Base-by-base conservation (phyloP, 192 early-diverging fungal genomes). In the Backusella tarrabulga region DNA sequence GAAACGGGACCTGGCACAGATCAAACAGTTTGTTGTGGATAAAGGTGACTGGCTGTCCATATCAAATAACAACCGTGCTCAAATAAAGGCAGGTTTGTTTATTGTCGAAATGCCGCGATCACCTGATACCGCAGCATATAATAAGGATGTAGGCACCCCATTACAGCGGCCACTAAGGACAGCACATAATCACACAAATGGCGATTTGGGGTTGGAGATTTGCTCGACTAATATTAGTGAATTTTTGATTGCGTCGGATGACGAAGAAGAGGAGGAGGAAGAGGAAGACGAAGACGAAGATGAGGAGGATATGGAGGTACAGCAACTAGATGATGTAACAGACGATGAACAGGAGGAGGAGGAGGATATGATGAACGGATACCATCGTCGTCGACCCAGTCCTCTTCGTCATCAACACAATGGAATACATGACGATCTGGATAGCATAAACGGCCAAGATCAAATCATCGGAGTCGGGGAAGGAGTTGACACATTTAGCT, bases 41-140 rank as follows among this genome's bases (percentile, higher is more conserved):
- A 80, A 80, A n/a, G 79, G 79, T 1, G 69, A 76, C 42, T 80
- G 79, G 79, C 21, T 71, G 2, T 23, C 23, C 4, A 40, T 41
- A 14, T 26, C 34, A 40, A 56, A 66, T 1, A 60, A 74, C 14
- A 41, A 40, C 15, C 38, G 73, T 23, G 34, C 56, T 23, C 34
- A 74, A 29, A 63, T 77, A 34, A 77, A 77, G 69, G 76, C 46
- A 17, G 79, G 75, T 11, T 67, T 80, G 54, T 80, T 80, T 68
- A 72, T 80, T 34, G 70, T 72, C 26, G 70, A 67, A 34, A 80
- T 80, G 75, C 74, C 79, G 46, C 56, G 56, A 19, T 74, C 46
- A 74, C 19, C 54, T 15, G 41, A 66, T n/a, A 66, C 38, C 7
- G 73, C 56, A 29, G 71, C 71, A 34, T 29, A 17, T 44, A 44